A percentile compares a stretch with the other conserved stretches of the same genome.
Conservation (phyloP, 2,329 filamentous ascomycete genomes). For the Exophiala sp. region DNA sequence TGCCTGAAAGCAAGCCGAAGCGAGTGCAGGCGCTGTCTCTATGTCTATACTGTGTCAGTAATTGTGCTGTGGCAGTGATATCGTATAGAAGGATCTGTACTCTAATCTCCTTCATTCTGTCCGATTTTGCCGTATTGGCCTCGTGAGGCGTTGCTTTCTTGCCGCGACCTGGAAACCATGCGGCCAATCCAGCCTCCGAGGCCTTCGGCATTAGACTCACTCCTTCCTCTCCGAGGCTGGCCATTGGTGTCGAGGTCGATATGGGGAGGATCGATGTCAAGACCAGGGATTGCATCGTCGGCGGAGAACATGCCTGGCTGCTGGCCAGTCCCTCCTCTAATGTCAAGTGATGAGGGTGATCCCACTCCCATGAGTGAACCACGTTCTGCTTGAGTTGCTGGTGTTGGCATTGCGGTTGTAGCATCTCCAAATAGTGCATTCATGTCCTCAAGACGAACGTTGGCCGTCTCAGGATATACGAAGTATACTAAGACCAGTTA, state of each 20-base stretch:
- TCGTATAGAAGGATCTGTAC: neutral
- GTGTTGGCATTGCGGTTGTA: conserved; percentile 76
- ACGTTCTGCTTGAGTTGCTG: conserved; percentile 70
- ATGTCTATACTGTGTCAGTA: no score
- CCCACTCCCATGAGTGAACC: conserved; percentile 75
- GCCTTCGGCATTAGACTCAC: conserved; percentile 46
- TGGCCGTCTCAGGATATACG: conserved; percentile 94
- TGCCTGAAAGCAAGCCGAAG: no score
- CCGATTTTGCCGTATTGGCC: conserved; percentile 27
- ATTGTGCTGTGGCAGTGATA: neutral
- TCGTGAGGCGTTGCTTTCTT: conserved; percentile 19
- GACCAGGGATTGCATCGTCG: conserved; percentile 69
- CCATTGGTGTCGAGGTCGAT: conserved; percentile 50
- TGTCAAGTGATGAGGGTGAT: conserved; percentile 76
- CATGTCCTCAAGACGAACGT: conserved; percentile 95
- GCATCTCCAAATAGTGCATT: conserved; percentile 90
- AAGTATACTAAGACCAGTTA: conserved; percentile 71
- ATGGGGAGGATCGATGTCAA: conserved; percentile 76
- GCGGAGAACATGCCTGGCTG: conserved; percentile 47
- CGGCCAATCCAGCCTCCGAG: conserved; percentile 68
- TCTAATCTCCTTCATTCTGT: conserved; percentile 26
- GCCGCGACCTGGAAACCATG: conserved; percentile 46
- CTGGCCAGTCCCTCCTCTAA: conserved; percentile 27
- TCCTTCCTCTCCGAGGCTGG: conserved; percentile 43
- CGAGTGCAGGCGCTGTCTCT: no score